Base-by-base conservation (phyloP, 371 early-diverging fungal species). In the Rhizoclosmatium hyalinum region DNA sequence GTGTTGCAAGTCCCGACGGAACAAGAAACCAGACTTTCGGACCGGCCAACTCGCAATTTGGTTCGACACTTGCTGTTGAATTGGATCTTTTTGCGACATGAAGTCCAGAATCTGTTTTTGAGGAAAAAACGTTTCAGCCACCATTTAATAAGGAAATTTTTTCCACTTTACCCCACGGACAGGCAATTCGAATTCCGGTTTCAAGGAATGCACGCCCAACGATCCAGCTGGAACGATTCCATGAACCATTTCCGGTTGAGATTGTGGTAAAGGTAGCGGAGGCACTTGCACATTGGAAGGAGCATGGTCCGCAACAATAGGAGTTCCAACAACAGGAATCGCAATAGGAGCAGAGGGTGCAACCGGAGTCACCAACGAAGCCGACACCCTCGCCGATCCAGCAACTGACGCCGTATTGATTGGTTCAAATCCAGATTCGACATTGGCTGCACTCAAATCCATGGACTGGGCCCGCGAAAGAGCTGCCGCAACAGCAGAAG, bases 21-120 rank as follows among this genome's bases (percentile, higher is more conserved):
- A 66, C 2, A 79, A 54, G 46, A 76, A 65, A 8, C 80, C 80
- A 5, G 74, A 74, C 54, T 79, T 76, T 10, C 70, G 65, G 2
- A 79, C 74, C 3, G 80, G 80, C 77, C 80, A 76, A 24, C 42
- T 21, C 4, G 72, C 58, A 5, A 71, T 71, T 61, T 71, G 50
- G 21, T 60, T 2, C 8, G 50, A 41, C 14, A 71, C 21, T 10
- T 14, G 12, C 12, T 60, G n/a, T 19, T 61, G 72, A 14, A 71
- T 14, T 21, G 72, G 72, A 32, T 71, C 72, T 44, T 58, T 55
- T 3, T 58, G 62, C 5, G 14, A n/a, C 72, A 71, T 43, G 44
- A 71, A 71, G 60, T 71, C 72, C n/a, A 47, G 45, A 44, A 58
- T 68, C 69, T 68, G 32, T 58, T 12, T 12, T 58, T 14, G 8